These are phyloP conservation scores for Amaranthus palmeri DNA, from an alignment of 148 eudicot genomes.

Conservation along the genomic window DNA sequence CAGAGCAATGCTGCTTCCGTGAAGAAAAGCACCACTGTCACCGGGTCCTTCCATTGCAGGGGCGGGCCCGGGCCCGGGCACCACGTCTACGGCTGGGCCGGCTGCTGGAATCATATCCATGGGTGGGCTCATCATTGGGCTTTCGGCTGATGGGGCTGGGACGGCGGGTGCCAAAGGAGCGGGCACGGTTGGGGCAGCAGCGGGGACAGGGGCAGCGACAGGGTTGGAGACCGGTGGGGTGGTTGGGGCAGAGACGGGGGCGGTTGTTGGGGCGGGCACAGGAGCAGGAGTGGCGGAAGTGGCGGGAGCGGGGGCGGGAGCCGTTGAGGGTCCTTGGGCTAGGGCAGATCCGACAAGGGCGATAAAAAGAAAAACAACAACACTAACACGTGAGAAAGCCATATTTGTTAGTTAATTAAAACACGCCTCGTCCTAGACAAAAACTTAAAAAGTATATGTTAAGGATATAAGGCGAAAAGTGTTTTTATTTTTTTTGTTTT, in stretches of 20 bases:
- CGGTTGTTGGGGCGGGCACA: slow-evolving; percentile 20
- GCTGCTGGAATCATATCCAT: not conserved
- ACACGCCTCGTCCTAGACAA: not conserved
- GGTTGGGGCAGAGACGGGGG: slow-evolving; percentile 25
- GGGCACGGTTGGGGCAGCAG: not conserved
- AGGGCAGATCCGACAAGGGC: slow-evolving; percentile 23
- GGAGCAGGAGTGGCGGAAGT: slow-evolving; percentile 5
- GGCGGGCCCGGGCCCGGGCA: not conserved
- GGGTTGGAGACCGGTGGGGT: not conserved
- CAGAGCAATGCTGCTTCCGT: slow-evolving; percentile 16
- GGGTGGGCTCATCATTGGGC: not conserved
- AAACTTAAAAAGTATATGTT: not conserved
- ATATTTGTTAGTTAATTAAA: not conserved
- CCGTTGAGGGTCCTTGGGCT: slow-evolving; percentile 19
- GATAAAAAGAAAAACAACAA: slow-evolving; percentile 5
- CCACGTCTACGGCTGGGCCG: not conserved
- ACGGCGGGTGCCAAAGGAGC: not conserved
- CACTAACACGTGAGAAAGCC: slow-evolving; percentile 19
- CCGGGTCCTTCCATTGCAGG: not conserved
- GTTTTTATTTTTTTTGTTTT: not conserved
- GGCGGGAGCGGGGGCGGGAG: slow-evolving; percentile 12
- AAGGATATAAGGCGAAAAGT: not conserved
- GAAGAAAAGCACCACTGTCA: slow-evolving; percentile 14
- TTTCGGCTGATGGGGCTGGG: slow-evolving; percentile 4
- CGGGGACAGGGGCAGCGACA: not conserved